These are phyloP conservation scores for Cerrena zonata DNA, from an alignment of 1,284 basidiomycete species.

Conservation along the genomic window DNA sequence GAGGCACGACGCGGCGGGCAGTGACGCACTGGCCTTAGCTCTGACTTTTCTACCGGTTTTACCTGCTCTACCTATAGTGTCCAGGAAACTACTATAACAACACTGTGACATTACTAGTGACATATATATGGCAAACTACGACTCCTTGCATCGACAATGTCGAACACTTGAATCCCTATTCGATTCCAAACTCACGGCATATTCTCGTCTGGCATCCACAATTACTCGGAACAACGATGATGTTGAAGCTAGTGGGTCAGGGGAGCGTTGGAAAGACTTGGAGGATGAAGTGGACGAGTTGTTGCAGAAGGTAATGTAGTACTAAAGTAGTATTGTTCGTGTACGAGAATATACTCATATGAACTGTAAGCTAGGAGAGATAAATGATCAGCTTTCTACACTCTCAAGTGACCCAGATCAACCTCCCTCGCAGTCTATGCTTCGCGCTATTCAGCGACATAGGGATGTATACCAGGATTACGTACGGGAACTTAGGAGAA, in stretches of 20 bases:
- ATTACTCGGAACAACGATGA: slow-evolving; percentile 61
- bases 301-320: slow-evolving; percentile 65
- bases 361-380: slow-evolving; percentile 67
- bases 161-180: slow-evolving; percentile 87
- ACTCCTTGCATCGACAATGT: slow-evolving; percentile 79
- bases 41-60: too few relatives aligned
- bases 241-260: slow-evolving; percentile 64
- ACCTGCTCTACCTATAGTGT: too few relatives aligned
- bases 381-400: slow-evolving; percentile 67
- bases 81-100: too few relatives aligned
- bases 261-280: slow-evolving; percentile 70
- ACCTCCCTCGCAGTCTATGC: slow-evolving; percentile 77
- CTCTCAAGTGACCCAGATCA: slow-evolving; percentile 69
- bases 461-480: slow-evolving; percentile 87
- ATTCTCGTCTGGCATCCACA: slow-evolving; percentile 77
- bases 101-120: too few relatives aligned
- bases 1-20: too few relatives aligned
- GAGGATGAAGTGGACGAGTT: slow-evolving; percentile 84
- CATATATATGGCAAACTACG: slow-evolving; percentile 78
- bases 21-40: too few relatives aligned
- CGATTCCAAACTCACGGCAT: slow-evolving; percentile 84
- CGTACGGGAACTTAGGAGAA: slow-evolving; percentile 74
- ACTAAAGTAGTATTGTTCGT: neutral
- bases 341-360: slow-evolving; percentile 11
- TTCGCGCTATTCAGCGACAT: slow-evolving; percentile 85